Percentiles rank a stretch among this genome's conserved stretches.
These are phyloP conservation scores for Cubamyces sp. DNA, from an alignment of 768 basidiomycete genomes.

Conservation along the genomic window DNA sequence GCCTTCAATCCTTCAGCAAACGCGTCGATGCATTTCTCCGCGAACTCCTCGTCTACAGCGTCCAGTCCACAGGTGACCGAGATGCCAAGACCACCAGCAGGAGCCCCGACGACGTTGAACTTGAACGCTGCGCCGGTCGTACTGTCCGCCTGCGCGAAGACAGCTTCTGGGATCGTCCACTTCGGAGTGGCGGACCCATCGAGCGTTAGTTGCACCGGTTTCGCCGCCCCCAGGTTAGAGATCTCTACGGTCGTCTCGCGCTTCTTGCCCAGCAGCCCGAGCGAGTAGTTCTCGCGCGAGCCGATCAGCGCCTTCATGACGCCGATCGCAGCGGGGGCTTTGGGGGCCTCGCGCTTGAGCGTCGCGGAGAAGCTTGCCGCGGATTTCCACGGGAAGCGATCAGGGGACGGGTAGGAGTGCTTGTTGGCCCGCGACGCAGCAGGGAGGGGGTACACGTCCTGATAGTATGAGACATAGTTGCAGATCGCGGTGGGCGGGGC, in stretches of 20 bases:
- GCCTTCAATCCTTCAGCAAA: slow-evolving; percentile 16
- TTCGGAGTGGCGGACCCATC: background rate
- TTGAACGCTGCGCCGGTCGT: slow-evolving; percentile 27
- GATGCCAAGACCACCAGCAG: slow-evolving; percentile 24
- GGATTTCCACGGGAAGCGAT: slow-evolving; percentile 33
- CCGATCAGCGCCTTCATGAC: slow-evolving; percentile 40
- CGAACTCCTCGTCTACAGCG: slow-evolving; percentile 26
- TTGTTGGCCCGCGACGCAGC: background rate
- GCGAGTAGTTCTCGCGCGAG: slow-evolving; percentile 36
- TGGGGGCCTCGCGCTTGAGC: slow-evolving; percentile 31
- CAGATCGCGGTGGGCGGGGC: slow-evolving; percentile 38
- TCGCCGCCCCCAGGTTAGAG: slow-evolving; percentile 42
- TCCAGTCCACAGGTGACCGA: slow-evolving; percentile 27
- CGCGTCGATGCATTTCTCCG: slow-evolving; percentile 21
- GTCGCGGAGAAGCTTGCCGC: slow-evolving; percentile 36
- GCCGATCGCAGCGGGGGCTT: slow-evolving; percentile 36
- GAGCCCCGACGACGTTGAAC: slow-evolving; percentile 28
- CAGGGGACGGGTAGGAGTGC: background rate
- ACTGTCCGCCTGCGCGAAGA: slow-evolving; percentile 27
- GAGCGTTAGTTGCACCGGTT: background rate
- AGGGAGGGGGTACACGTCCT: slow-evolving; percentile 28
- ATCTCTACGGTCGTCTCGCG: slow-evolving; percentile 39
- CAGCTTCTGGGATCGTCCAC: slow-evolving; percentile 28
- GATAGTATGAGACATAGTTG: slow-evolving; percentile 37
- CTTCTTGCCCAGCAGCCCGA: slow-evolving; percentile 38